Evolutionary conservation across 2,329 filamentous ascomycete genomes (phyloP), one percentile per base, ranked within the genome.

Genomic region (Alternaria postmessia): DNA sequence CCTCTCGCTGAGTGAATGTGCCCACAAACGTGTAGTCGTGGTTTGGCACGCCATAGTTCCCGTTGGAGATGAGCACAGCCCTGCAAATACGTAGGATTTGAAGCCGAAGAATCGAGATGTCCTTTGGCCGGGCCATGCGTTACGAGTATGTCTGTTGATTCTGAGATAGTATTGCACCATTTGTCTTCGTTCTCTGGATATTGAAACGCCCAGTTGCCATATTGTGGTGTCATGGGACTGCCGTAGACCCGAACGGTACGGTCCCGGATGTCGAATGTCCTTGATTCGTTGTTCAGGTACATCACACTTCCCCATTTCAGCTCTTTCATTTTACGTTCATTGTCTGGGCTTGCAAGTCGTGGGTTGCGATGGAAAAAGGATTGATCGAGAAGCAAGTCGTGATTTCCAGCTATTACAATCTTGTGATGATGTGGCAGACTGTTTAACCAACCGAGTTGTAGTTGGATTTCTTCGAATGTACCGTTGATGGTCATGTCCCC

Each of bases 331-430:
- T 38, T 78, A 74, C 3, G 78, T 24, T 8, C n/a, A 34, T 28
- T 24, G 6, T 24, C 34, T 18, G 81, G 71, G 38, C 81, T 81
- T 69, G 91, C 87, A 51, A 85, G 81, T n/a, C 22, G 30, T 18
- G 18, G 34, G 81, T 78, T 38, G 8, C 46, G 52, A 6, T n/a
- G 24, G n/a, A 28, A 30, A 43, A 59, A 57, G 2, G 28, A 22
- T 5, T 24, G 9, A 26, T 68, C 64, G 6, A 72, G 62, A 3
- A 64, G 34, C 7, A 61, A 9, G 18, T 97, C 94, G 76, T 97
- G 94, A 73, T 97, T 97, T 1, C 94, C 94, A 16, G 88, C 88
- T 34, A 97, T 87, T 39, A 93, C 84, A 30, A 97, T 83, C 78
- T 96, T 97, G 77, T 94, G 84, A 28, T 79, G 77, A 72, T 96